These are phyloP conservation scores for Chaetomiaceae sp. DNA, from an alignment of 2,329 filamentous ascomycete species.

Conservation along the genomic window DNA sequence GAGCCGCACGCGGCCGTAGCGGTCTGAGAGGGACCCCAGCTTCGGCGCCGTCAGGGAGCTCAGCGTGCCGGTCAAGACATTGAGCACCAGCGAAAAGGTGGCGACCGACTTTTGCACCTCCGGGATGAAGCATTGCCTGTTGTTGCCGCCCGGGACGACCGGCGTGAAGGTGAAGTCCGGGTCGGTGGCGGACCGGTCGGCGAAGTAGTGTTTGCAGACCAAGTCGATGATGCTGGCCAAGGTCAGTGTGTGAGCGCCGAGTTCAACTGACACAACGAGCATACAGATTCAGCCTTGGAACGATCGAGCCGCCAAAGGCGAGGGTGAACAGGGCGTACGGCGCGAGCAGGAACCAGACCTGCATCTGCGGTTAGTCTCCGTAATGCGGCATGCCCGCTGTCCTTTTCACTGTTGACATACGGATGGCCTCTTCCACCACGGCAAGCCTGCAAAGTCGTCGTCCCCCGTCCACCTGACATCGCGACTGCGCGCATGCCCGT, in stretches of 20 bases:
- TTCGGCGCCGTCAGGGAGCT: constrained; percentile 79
- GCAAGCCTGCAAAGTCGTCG: constrained; percentile 56
- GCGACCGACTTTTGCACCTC: constrained; percentile 74
- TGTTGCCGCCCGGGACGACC: constrained; percentile 63
- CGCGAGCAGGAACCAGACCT: constrained; percentile 79
- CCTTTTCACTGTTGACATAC: constrained; percentile 37
- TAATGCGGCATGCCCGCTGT: background rate
- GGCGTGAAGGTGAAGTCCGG: constrained; percentile 59
- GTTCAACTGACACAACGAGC: constrained; percentile 21
- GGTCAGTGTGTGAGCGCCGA: background rate
- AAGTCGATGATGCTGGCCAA: constrained; percentile 63
- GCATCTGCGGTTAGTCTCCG: background rate
- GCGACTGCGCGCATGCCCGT: constrained; percentile 11
- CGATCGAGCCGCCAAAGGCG: constrained; percentile 79
- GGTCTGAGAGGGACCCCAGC: constrained; percentile 79
- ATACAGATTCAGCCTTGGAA: constrained; percentile 79
- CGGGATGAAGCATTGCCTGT: constrained; percentile 74
- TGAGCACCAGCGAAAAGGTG: constrained; percentile 72
- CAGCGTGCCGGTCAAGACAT: constrained; percentile 68
- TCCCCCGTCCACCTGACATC: constrained; percentile 43
- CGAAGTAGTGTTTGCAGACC: constrained; percentile 78
- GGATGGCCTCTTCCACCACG: constrained; percentile 61
- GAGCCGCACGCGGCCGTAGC: constrained; percentile 72
- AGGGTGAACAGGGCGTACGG: constrained; percentile 79
- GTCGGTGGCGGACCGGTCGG: constrained; percentile 57